phyloP scores from a whole-genome alignment of 768 basidiomycete species.

The Naganishia friedmannii region DNA sequence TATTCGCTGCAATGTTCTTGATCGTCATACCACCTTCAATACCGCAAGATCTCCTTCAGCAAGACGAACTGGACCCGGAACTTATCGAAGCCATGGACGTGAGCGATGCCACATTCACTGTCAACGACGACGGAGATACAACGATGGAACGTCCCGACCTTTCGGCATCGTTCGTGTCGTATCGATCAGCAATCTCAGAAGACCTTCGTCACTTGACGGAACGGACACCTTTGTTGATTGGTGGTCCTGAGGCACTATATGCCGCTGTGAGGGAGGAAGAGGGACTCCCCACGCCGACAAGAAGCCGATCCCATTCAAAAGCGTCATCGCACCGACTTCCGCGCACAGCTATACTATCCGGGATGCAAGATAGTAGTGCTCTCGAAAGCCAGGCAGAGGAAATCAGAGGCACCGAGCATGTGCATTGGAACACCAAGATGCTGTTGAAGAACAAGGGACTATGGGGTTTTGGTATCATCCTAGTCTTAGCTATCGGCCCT shows the following conservation, averaged over 20 bases:
- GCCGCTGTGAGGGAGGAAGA: slow-evolving; percentile 46
- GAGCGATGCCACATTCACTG: slow-evolving; percentile 23
- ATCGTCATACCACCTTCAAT: slow-evolving; percentile 35
- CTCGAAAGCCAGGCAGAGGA: slow-evolving; percentile 3
- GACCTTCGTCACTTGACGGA: slow-evolving; percentile 46
- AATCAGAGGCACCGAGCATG: slow-evolving; percentile 7
- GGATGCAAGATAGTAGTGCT: background rate
- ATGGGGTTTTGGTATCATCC: slow-evolving; percentile 47
- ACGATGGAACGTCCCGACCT: slow-evolving; percentile 28
- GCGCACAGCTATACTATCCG: slow-evolving; percentile 5
- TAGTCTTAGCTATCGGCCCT: slow-evolving; percentile 50
- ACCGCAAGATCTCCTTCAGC: slow-evolving; percentile 16
- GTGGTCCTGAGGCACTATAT: slow-evolving; percentile 43
- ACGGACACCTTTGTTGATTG: slow-evolving; percentile 48
- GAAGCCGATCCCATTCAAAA: slow-evolving; percentile 19
- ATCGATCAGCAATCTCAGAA: slow-evolving; percentile 30
- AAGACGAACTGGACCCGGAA: background rate
- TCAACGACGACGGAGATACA: background rate
- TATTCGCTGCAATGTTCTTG: slow-evolving; percentile 46
- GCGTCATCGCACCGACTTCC: slow-evolving; percentile 15
- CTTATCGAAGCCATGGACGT: slow-evolving; percentile 25
- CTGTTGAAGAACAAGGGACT: slow-evolving; percentile 47
- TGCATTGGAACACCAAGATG: slow-evolving; percentile 40
- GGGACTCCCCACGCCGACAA: background rate
- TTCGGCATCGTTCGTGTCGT: slow-evolving; percentile 17